Evolutionary conservation across 108 stramenopile genomes (phyloP).

Genomic region (Thalassiosira profunda): DNA sequence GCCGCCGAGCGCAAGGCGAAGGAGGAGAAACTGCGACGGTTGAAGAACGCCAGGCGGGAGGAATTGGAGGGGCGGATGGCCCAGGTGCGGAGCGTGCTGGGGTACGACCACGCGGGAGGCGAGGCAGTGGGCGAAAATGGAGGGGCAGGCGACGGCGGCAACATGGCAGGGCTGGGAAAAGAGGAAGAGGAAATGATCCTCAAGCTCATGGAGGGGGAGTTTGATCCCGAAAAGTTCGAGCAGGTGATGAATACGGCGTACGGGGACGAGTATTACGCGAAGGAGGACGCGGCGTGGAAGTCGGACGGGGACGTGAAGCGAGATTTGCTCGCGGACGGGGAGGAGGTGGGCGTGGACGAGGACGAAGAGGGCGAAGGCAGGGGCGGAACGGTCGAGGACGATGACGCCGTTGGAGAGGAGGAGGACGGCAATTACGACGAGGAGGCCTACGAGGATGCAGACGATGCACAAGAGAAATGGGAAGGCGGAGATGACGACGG

Average conservation of each 20-base stretch:
- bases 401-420: constrained; percentile 21
- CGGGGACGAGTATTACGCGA: constrained; percentile 92
- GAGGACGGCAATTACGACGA: constrained; percentile 34
- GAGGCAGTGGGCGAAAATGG: background rate
- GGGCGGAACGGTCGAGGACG: constrained; percentile 56
- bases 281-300: constrained; percentile 85
- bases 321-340: constrained; percentile 39
- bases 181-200: constrained; percentile 70
- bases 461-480: constrained; percentile 44
- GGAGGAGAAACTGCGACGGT: constrained; percentile 93
- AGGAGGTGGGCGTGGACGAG: constrained; percentile 58
- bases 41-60: constrained; percentile 96
- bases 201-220: constrained; percentile 94
- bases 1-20: constrained; percentile 93
- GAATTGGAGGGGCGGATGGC: constrained; percentile 86
- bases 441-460: constrained; percentile 63
- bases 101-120: constrained; percentile 27
- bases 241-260: constrained; percentile 81
- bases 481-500: constrained; percentile 44
- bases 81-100: constrained; percentile 84
- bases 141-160: background rate
- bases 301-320: constrained; percentile 64
- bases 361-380: constrained; percentile 70
- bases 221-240: constrained; percentile 92
- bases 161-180: constrained; percentile 3